Conservation (phyloP, 768 basidiomycete species). For the Termitomyces sp. region DNA sequence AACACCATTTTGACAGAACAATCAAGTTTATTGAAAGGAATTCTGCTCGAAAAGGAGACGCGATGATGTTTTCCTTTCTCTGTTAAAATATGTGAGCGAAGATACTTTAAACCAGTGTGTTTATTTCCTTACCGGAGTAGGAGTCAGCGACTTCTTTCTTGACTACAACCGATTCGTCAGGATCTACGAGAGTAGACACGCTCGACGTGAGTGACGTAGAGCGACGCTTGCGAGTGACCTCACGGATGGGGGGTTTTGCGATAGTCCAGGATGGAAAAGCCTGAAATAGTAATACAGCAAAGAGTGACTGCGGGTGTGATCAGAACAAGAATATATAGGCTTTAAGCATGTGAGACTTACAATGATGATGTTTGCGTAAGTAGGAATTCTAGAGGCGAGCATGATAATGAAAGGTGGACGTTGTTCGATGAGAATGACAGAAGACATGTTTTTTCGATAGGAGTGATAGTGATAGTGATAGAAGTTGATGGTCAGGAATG, state of each 20-base stretch:
- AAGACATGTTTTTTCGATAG: not conserved
- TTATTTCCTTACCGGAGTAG: not conserved
- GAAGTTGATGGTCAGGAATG: not conserved
- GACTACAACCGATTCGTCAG: not conserved
- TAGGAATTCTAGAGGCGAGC: not conserved
- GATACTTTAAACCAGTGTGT: no score
- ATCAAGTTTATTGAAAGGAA: not conserved
- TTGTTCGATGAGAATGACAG: not conserved
- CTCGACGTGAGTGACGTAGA: not conserved
- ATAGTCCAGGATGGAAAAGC: not conserved
- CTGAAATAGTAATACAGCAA: not conserved
- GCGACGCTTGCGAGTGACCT: not conserved
- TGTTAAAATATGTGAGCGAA: not conserved
- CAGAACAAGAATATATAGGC: not conserved
- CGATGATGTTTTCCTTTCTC: not conserved
- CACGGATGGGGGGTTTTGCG: not conserved
- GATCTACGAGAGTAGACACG: not conserved
- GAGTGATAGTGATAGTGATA: not conserved
- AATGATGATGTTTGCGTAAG: not conserved
- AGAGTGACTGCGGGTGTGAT: constrained; percentile 1
- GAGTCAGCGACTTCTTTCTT: not conserved
- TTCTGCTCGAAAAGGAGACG: not conserved
- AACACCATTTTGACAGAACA: not conserved
- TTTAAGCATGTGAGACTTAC: constrained; percentile 1
- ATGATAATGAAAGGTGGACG: constrained; percentile 1